These are phyloP conservation scores for Coniferiporia weirii DNA, from an alignment of 1,284 basidiomycete species.

Conservation along the genomic window DNA sequence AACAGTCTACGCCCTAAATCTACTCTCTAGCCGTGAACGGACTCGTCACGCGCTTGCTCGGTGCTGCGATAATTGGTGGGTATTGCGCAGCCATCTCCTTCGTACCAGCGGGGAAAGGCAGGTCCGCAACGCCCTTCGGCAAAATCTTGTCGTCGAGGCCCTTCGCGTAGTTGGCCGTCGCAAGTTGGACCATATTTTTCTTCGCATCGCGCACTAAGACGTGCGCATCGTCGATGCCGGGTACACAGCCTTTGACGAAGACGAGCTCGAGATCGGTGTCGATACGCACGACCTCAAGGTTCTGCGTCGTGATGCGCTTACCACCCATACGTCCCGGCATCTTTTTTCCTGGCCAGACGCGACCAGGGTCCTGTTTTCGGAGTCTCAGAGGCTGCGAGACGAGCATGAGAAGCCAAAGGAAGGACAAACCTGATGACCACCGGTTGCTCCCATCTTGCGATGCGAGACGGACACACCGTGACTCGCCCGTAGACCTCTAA, in stretches of 20 bases:
- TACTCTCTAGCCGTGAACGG: conserved; percentile 75
- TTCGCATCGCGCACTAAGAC: conserved; percentile 79
- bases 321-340: conserved; percentile 96
- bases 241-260: conserved; percentile 75
- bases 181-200: conserved; percentile 68
- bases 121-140: conserved; percentile 73
- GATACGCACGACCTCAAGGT: conserved; percentile 84
- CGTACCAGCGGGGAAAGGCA: conserved; percentile 93
- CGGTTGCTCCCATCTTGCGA: conserved; percentile 89
- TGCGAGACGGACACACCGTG: conserved; percentile 97
- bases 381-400: conserved; percentile 13
- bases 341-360: conserved; percentile 95
- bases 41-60: conserved; percentile 61
- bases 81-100: conserved; percentile 64
- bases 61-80: conserved; percentile 62
- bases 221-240: conserved; percentile 72
- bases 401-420: conserved; percentile 7
- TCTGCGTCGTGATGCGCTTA: conserved; percentile 80
- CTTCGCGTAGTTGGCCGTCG: conserved; percentile 61
- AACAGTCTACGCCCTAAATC: conserved; percentile 2
- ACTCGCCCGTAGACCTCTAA: conserved; percentile 86
- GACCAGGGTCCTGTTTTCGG: conserved; percentile 75
- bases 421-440: conserved; percentile 80
- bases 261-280: conserved; percentile 84
- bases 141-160: conserved; percentile 81